Conservation (phyloP, 805 yeast genomes). For the Wickerhamomyces queroliae region DNA sequence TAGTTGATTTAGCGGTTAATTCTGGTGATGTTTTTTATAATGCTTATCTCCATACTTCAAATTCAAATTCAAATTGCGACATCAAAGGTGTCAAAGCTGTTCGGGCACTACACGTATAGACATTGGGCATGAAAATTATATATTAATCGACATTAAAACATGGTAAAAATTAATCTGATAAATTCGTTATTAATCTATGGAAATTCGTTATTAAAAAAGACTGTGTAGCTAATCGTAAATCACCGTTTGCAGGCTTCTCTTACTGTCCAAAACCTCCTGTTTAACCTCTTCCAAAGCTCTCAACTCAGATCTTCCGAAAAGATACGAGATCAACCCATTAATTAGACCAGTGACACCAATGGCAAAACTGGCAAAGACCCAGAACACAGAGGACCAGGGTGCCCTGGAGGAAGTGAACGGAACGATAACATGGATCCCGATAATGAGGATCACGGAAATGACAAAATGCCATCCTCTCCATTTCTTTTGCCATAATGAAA, state of each 20-base stretch:
- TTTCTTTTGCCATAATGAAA: constrained; percentile 50
- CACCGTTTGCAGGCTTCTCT: neutral
- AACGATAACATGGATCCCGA: constrained; percentile 50
- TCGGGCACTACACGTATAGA: no score
- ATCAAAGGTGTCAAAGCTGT: no score
- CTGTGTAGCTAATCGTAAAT: neutral
- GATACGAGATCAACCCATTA: constrained; percentile 70
- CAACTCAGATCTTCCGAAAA: constrained; percentile 77
- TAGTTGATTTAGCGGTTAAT: no score
- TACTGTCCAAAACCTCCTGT: constrained; percentile 48
- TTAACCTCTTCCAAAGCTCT: constrained; percentile 75
- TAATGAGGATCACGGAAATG: constrained; percentile 41
- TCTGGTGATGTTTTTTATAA: no score
- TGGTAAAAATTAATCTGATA: no score
- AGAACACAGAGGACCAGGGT: constrained; percentile 63
- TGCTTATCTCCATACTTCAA: no score
- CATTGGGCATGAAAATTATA: no score
- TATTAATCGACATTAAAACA: no score
- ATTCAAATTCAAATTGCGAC: no score
- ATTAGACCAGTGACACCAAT: constrained; percentile 62
- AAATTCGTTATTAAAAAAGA: no score
- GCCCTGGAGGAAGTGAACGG: constrained; percentile 51
- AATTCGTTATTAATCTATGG: no score
- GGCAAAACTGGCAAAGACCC: constrained; percentile 49
- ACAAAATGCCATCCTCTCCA: constrained; percentile 68